These are phyloP conservation scores for Straminergon stramineum DNA, from an alignment of 225 moss, liverwort and hornwort species.

Conservation along the genomic window DNA sequence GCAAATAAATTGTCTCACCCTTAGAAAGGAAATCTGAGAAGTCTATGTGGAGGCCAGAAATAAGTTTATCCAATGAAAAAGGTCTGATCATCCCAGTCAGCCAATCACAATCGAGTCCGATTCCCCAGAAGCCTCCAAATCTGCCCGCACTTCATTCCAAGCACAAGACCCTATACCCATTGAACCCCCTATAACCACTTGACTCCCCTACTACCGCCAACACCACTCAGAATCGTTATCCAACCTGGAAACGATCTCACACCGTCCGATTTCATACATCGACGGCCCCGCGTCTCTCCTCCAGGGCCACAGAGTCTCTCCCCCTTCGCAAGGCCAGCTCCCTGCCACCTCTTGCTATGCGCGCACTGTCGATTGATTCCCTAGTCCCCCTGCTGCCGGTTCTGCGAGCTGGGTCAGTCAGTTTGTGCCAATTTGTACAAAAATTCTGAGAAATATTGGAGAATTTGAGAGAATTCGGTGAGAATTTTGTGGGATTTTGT, in stretches of 20 bases:
- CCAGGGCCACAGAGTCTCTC: slow-evolving; percentile 16
- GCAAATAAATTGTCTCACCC: not conserved
- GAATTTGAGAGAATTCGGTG: too few species aligned
- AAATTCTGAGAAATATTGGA: not conserved
- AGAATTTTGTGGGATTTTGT: not conserved
- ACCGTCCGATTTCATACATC: not conserved
- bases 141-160: not conserved
- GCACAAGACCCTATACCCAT: not conserved
- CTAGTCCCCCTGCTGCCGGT: slow-evolving; percentile 15
- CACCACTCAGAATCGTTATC: slow-evolving; percentile 1
- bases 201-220: not conserved
- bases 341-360: not conserved
- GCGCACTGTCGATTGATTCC: not conserved
- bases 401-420: slow-evolving; percentile 9
- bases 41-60: not conserved
- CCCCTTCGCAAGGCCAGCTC: not conserved
- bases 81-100: not conserved
- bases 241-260: not conserved
- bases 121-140: not conserved
- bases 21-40: not conserved
- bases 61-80: not conserved
- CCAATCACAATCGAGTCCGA: not conserved
- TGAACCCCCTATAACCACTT: not conserved
- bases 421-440: not conserved
- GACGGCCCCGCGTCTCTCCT: slow-evolving; percentile 2